Evolutionary conservation across 2,329 filamentous ascomycete species (phyloP), one percentile per base, ranked within the genome.

Genomic region (Reticulascus tulasneorum): DNA sequence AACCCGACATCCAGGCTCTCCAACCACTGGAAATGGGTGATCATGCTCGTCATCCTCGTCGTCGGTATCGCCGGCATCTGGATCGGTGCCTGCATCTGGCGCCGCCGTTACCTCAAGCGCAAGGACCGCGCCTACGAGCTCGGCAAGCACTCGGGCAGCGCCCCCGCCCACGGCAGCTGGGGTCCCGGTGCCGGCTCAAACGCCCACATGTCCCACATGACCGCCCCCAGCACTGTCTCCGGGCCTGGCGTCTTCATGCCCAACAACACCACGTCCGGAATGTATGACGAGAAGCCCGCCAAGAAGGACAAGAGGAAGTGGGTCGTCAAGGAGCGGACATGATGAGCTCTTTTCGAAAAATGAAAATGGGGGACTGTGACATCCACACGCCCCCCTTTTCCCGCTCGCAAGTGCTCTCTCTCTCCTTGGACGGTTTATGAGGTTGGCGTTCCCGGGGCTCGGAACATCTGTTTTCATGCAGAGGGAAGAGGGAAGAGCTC

Each of bases 21-120:
- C 7, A 71, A 67, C 19, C 86, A 91, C 59, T 87, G 77, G 67
- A 73, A 80, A 65, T 94, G 86, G 86, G 77, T 94, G 29, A 71
- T 91, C 44, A 87, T 93, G 73, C 70, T 93, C 35, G 80, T 88
- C 46, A 66, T 91, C 44, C 71, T 94, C 19, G 72, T 82, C 27
- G 66, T 91, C 41, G 82, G 69, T 35, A 84, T 94, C 43, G 63
- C 72, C 11, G 68, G 69, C 38, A 75, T 87, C 51, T 84, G 82
- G 70, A 62, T 83, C 24, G 70, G 76, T 13, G 83, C 82, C 24
- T 77, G 81, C 52, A 75, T 84, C 58, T 78, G 86, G 63, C 84
- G 86, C 47, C 79, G 80, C 38, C 81, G 83, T 47, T 84, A 90
- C 60, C 69, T 87, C 46, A 78, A 78, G 46, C 84, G 79, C 62